Base-by-base conservation (phyloP, 2,329 filamentous ascomycete genomes). In the Didymella arachidicola region DNA sequence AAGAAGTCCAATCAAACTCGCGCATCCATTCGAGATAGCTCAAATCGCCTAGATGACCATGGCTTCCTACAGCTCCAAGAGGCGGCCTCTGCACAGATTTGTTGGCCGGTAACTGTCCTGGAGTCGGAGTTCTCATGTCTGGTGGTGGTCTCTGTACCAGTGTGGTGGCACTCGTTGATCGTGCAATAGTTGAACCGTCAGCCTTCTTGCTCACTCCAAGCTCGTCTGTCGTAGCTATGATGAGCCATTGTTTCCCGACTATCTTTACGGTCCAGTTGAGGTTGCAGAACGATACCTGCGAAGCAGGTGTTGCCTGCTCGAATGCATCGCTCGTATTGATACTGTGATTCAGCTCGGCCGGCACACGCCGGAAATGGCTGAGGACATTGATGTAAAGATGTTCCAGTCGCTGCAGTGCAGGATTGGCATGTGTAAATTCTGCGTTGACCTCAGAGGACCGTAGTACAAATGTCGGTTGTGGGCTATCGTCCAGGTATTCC, bases 21-120 rank as follows among this genome's bases (percentile, higher is more conserved):
- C 89, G 84, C 18, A 88, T 88, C 66, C 93, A 90, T 53, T 83
- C 84, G 48, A 93, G 88, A 70, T 93, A 90, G 8, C 19, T 11
- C 10, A 48, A 29, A 18, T 58, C 49, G 16, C 55, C 49, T 18
- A 58, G 10, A 19, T 58, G 48, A 10, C 49, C 49, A 27, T 53
- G 30, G 1, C 44, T 38, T 4, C 16, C 25, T 22, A 58, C 44
- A 10, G 29, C 43, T 36, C 55, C 55, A 7, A 58, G 29, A 22
- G 19, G 38, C 14, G 36, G 49, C 26, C 19, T 48, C 6, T 48
- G 48, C 18, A 18, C 7, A 14, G 36, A 18, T 7, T n/a, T 12
- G 2, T 30, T 26, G 16, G 29, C 27, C 19, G 6, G 7, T 3
- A 18, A 12, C 4, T 27, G 41, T 5, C 6, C 26, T 32, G 30